These are phyloP conservation scores for Brassica incana DNA, from an alignment of 345 rosid genomes.

Conservation along the genomic window DNA sequence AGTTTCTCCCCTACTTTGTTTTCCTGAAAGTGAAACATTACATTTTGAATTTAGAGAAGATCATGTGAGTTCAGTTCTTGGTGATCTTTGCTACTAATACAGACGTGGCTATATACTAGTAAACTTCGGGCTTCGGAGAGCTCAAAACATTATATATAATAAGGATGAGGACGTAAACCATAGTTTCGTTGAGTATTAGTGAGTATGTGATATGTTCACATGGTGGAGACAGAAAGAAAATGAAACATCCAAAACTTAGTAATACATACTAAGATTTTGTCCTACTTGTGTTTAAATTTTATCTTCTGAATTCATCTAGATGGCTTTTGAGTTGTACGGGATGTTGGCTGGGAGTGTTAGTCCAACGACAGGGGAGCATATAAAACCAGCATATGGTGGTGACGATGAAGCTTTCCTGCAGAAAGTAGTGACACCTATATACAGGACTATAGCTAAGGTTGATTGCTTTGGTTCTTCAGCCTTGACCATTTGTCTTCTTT, in stretches of 20 bases:
- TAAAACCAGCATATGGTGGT: slow-evolving; percentile 71
- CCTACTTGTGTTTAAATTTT: slow-evolving; percentile 14
- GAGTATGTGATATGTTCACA: slow-evolving; percentile 7
- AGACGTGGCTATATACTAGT: background rate
- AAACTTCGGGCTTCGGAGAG: background rate
- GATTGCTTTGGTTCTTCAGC: slow-evolving; percentile 9
- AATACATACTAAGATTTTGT: background rate
- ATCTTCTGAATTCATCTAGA: slow-evolving; percentile 23
- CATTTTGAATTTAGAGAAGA: background rate
- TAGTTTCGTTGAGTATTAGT: background rate
- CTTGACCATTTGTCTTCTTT: slow-evolving; percentile 12
- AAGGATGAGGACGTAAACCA: background rate
- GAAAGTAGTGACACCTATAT: slow-evolving; percentile 69
- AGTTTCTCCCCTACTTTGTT: background rate
- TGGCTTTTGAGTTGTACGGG: slow-evolving; percentile 53
- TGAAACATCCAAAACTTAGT: background rate
- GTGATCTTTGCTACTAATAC: background rate
- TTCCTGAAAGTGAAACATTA: background rate
- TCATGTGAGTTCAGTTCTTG: background rate
- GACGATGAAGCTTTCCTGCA: slow-evolving; percentile 63
- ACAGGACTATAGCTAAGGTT: slow-evolving; percentile 57
- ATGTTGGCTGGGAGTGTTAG: slow-evolving; percentile 72
- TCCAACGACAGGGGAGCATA: slow-evolving; percentile 60
- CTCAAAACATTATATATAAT: background rate
- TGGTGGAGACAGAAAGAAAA: background rate